These are phyloP conservation scores for Dysphania ambrosioides DNA, from an alignment of 148 eudicot genomes.

Conservation along the genomic window DNA sequence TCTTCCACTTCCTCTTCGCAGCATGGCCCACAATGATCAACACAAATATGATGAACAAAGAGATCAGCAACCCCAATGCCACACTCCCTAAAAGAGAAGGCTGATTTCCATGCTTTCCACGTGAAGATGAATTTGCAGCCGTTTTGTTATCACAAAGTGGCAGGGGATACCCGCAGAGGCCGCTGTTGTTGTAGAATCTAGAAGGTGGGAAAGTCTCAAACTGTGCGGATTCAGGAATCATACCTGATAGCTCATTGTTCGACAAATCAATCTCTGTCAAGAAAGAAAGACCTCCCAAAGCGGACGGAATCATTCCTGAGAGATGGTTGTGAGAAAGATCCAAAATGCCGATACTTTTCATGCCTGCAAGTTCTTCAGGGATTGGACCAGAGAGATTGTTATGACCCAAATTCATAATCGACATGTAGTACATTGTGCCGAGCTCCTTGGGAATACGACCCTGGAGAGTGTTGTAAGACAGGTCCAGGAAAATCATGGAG, in stretches of 20 bases:
- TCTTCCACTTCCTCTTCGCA: constrained; percentile 61
- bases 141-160: constrained; percentile 34
- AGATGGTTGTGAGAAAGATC: constrained; percentile 66
- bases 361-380: constrained; percentile 57
- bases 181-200: constrained; percentile 62
- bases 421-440: constrained; percentile 61
- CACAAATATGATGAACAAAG: constrained; percentile 72
- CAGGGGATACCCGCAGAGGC: constrained; percentile 85
- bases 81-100: constrained; percentile 72
- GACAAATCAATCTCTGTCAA: constrained; percentile 63
- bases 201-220: constrained; percentile 59
- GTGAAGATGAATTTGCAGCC: constrained; percentile 25
- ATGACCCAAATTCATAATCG: constrained; percentile 69
- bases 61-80: constrained; percentile 69
- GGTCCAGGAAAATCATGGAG: constrained; percentile 75
- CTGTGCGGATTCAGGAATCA: constrained; percentile 69
- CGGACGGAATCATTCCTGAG: constrained; percentile 57
- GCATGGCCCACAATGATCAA: constrained; percentile 52
- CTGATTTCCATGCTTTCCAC: constrained; percentile 42
- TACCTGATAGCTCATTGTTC: constrained; percentile 59
- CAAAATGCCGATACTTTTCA: constrained; percentile 59
- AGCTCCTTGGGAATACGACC: constrained; percentile 83
- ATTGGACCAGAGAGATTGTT: constrained; percentile 69
- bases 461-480: constrained; percentile 57
- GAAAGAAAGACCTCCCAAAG: constrained; percentile 46